Evolutionary conservation across 2,329 filamentous ascomycete genomes (phyloP).

Genomic region (Fusarium bulbicola): DNA sequence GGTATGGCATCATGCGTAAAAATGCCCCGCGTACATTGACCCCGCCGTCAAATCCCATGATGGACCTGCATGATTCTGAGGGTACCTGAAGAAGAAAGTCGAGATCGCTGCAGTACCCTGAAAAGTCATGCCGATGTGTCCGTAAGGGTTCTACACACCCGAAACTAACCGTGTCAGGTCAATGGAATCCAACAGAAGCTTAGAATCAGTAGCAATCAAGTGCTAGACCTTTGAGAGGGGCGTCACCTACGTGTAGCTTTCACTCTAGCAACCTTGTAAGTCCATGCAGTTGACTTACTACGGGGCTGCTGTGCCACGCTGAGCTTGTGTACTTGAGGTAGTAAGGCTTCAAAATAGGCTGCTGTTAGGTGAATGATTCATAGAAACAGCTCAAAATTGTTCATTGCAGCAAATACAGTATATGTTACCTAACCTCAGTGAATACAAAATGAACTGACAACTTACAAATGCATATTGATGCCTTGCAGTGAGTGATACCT

Average conservation of each 20-base stretch:
- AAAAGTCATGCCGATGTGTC: neutral
- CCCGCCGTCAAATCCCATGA: conserved; percentile 10
- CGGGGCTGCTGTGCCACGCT: conserved; percentile 14
- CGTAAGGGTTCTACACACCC: neutral
- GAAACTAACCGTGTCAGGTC: neutral
- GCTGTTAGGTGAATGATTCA: neutral
- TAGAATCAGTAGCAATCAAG: neutral
- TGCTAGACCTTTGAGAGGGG: conserved; percentile 17
- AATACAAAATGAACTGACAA: neutral
- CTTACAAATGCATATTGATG: neutral
- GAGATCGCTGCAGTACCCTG: neutral
- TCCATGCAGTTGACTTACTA: conserved; percentile 1
- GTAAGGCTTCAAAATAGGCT: neutral
- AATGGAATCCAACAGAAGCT: conserved; percentile 27
- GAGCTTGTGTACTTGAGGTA: neutral
- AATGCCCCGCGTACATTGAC: conserved; percentile 6
- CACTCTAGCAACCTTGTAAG: neutral
- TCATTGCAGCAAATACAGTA: neutral
- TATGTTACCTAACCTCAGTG: neutral
- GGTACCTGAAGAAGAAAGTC: neutral
- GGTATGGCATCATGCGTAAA: neutral
- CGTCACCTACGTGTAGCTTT: neutral
- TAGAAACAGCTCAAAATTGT: neutral
- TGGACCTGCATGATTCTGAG: conserved; percentile 3
- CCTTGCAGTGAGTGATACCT: neutral